Base-by-base conservation (phyloP, 768 basidiomycete genomes). In the Floccularia luteovirens region DNA sequence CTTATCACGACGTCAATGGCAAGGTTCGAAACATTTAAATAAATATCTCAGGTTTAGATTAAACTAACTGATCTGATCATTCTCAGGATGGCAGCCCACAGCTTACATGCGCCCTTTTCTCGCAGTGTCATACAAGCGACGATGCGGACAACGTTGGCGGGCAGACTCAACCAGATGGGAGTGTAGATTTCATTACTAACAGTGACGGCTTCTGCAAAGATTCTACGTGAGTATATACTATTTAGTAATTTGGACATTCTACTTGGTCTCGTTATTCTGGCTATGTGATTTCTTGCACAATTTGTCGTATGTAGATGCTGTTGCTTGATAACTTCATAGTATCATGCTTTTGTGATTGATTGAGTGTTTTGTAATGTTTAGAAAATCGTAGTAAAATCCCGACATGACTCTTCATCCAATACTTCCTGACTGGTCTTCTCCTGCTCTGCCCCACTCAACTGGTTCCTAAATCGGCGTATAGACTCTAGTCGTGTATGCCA, bases 401-500 rank as follows among this genome's bases (percentile, higher is more conserved):
- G 64, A 43, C 64, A 69, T 5, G 56, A 50, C 47, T 79, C 73
- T 49, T 76, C 71, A 21, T 58, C 62, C 55, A 76, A 70, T n/a
- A 77, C 58, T 6, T 66, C 73, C 21, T 69, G 68, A 17, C 40
- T 41, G 25, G 51, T 36, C 42, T 44, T 55, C 31, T 50, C 45
- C 24, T 33, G 53, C 36, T 53, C 58, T 11, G 45, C 52, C 25
- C 46, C 54, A 17, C 56, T 55, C 22, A 65, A 41, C 47, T 70
- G 69, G 13, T 51, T 66, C 51, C 63, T 67, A 59, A 90, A 85
- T 38, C 83, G 74, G 44, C 81, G 76, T 52, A 97, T 90, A 1
- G 81, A 71, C 51, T 87, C 78, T 48, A 93, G 56, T 36, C 92
- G 76, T 34, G 72, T 67, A 48, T 87, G 74, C 92, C 92, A 97